Evolutionary conservation across 1,139 yeast species (phyloP).

Genomic region (Geotrichum candidum): DNA sequence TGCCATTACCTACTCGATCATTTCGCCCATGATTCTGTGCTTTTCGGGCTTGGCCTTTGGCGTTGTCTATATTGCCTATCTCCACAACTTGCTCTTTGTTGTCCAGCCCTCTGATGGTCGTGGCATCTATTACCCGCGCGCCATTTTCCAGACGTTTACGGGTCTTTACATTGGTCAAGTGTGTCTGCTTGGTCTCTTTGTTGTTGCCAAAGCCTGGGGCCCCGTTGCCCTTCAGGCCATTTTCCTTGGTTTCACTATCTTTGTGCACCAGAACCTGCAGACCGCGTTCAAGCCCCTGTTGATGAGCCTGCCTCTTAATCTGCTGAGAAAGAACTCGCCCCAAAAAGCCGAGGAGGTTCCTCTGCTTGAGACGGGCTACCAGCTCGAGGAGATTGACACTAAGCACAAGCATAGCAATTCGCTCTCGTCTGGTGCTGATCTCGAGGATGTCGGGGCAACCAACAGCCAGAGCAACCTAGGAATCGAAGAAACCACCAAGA

Average conservation of each 20-base stretch:
- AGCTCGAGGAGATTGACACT: neutral
- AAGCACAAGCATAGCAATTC: neutral
- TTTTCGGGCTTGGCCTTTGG: constrained; percentile 68
- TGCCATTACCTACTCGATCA: constrained; percentile 69
- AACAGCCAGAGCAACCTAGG: constrained; percentile 2
- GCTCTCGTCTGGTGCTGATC: constrained; percentile 3
- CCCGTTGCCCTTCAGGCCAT: constrained; percentile 78
- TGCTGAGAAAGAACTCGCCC: constrained; percentile 17
- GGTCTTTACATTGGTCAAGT: constrained; percentile 85
- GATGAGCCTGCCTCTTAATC: constrained; percentile 57
- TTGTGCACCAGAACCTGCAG: constrained; percentile 56
- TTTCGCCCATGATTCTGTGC: constrained; percentile 69
- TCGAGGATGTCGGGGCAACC: constrained; percentile 2
- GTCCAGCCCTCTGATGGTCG: constrained; percentile 62
- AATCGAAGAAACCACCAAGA: neutral
- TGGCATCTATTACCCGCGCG: constrained; percentile 83
- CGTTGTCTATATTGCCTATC: constrained; percentile 68
- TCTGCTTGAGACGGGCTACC: constrained; percentile 2
- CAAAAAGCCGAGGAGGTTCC: neutral
- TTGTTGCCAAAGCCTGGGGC: constrained; percentile 93
- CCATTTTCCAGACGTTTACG: constrained; percentile 78
- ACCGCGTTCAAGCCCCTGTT: constrained; percentile 61
- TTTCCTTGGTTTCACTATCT: constrained; percentile 56
- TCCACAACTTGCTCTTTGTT: constrained; percentile 75
- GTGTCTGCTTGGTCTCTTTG: constrained; percentile 78